These are phyloP conservation scores for Colletotrichum orbiculare DNA, from an alignment of 2,329 filamentous ascomycete genomes.

Conservation along the genomic window DNA sequence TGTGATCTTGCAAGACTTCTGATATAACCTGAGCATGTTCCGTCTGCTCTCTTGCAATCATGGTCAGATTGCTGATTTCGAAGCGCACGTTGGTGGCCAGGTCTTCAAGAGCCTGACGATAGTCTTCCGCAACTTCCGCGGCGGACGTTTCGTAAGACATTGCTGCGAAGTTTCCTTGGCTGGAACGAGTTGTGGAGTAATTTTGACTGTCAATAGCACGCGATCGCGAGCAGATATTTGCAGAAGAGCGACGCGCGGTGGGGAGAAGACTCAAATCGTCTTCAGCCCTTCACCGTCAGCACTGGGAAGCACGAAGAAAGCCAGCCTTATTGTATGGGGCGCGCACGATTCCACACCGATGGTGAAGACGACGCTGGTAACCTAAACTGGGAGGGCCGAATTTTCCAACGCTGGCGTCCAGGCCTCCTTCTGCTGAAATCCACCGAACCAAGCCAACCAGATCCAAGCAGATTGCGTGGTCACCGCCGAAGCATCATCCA, in stretches of 20 bases:
- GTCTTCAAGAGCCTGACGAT: conserved; percentile 91
- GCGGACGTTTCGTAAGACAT: conserved; percentile 66
- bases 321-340: conserved; percentile 35
- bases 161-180: conserved; percentile 34
- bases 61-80: conserved; percentile 96
- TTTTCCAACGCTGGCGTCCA: conserved; percentile 34
- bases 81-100: conserved; percentile 90
- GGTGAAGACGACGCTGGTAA: conserved; percentile 29
- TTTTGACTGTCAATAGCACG: conserved; percentile 35
- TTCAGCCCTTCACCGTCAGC: conserved; percentile 28
- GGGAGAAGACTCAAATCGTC: conserved; percentile 26
- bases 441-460: conserved; percentile 34
- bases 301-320: conserved; percentile 33
- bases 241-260: conserved; percentile 12
- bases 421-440: conserved; percentile 34
- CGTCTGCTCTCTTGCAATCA: conserved; percentile 97
- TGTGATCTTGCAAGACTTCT: conserved; percentile 89
- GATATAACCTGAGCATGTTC: conserved; percentile 95
- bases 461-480: conserved; percentile 34
- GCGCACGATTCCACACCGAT: conserved; percentile 18
- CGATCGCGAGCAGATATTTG: conserved; percentile 28
- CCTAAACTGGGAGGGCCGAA: conserved; percentile 35
- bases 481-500: conserved; percentile 32
- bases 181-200: conserved; percentile 8
- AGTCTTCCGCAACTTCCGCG: conserved; percentile 94